Conservation (phyloP, 2,329 filamentous ascomycete species). For the Colletotrichum australisinense region DNA sequence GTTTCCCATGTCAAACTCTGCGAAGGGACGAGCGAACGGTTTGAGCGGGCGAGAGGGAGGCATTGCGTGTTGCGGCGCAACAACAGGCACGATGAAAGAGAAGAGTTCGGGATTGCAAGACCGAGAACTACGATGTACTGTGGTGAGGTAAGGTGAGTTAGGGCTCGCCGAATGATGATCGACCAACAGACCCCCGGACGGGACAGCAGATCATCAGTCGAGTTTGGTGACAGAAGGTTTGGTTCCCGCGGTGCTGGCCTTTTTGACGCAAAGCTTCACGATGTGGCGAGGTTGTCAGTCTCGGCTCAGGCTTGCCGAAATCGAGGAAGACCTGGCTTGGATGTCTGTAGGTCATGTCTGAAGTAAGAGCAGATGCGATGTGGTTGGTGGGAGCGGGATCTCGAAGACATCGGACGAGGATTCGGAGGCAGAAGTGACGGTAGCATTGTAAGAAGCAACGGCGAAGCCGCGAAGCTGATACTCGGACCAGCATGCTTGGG, state of each 20-base stretch:
- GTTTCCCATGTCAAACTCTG: not conserved
- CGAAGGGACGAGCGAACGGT: not conserved
- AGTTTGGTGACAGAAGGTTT: slow-evolving; percentile 4
- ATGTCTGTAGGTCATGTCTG: not conserved
- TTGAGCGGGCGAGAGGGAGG: not conserved
- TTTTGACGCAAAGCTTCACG: not conserved
- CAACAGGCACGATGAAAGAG: not conserved
- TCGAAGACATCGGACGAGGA: not conserved
- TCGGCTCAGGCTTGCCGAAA: slow-evolving; percentile 16
- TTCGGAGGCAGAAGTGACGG: not conserved
- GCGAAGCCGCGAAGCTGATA: not conserved
- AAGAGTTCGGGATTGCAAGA: not conserved
- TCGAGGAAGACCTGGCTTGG: slow-evolving; percentile 1
- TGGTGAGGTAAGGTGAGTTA: not conserved
- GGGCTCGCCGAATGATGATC: not conserved
- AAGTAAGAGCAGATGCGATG: not conserved
- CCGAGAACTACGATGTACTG: not conserved
- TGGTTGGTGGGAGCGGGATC: not conserved
- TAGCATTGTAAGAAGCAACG: not conserved
- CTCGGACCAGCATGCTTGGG: not conserved
- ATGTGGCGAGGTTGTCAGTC: slow-evolving; percentile 7
- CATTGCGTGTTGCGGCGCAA: not conserved
- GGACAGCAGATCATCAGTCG: slow-evolving; percentile 4
- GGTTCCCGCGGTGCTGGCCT: not conserved
- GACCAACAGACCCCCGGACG: not conserved